A percentile compares a stretch with the other conserved stretches of the same genome.
These are phyloP conservation scores for Neoascochyta sp. DNA, from an alignment of 2,329 filamentous ascomycete species.

Conservation along the genomic window DNA sequence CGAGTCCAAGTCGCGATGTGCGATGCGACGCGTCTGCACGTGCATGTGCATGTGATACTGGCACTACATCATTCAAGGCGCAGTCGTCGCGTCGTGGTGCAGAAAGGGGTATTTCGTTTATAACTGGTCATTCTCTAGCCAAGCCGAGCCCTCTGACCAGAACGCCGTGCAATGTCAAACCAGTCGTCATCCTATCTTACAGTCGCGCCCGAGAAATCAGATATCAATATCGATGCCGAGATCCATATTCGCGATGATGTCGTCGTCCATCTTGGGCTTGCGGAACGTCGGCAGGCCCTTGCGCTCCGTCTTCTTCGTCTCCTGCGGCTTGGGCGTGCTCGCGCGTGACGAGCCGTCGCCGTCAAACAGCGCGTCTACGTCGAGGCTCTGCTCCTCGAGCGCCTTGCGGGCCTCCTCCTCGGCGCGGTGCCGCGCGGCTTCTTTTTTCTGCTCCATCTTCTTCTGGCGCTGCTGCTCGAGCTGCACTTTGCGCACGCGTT, in stretches of 20 bases:
- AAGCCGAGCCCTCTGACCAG: too few relatives aligned
- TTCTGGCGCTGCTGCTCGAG: slow-evolving; percentile 62
- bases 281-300: slow-evolving; percentile 65
- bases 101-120: too few relatives aligned
- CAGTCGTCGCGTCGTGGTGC: too few relatives aligned
- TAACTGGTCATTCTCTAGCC: too few relatives aligned
- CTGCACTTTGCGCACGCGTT: slow-evolving; percentile 86
- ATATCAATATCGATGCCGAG: slow-evolving; percentile 91
- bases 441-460: slow-evolving; percentile 33
- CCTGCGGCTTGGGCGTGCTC: slow-evolving; percentile 45
- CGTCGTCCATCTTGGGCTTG: slow-evolving; percentile 80
- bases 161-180: too few relatives aligned
- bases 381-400: slow-evolving; percentile 27
- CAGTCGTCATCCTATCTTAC: too few relatives aligned
- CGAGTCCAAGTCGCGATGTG: too few relatives aligned
- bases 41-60: too few relatives aligned
- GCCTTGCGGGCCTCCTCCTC: slow-evolving; percentile 52
- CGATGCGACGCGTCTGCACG: too few relatives aligned
- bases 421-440: slow-evolving; percentile 46
- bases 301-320: slow-evolving; percentile 50
- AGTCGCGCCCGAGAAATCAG: too few relatives aligned
- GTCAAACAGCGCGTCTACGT: slow-evolving; percentile 48
- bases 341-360: slow-evolving; percentile 41
- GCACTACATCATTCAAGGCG: too few relatives aligned
- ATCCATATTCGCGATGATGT: slow-evolving; percentile 85